Conservation (phyloP, 768 basidiomycete species). For the Rhizopogon vulgaris region DNA sequence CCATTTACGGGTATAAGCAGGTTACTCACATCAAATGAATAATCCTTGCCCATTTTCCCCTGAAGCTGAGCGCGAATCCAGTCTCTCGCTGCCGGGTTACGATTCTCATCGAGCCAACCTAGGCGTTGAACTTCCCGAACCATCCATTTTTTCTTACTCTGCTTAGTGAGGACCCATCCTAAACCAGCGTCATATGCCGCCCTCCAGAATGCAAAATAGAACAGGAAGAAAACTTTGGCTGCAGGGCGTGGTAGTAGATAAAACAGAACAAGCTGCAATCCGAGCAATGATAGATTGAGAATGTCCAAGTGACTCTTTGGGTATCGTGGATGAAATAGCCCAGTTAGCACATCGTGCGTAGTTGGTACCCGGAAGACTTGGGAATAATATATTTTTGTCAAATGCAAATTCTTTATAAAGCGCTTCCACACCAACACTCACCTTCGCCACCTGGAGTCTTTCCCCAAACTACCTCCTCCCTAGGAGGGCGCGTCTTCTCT, state of each 20-base stretch:
- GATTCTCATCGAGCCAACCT: constrained; percentile 84
- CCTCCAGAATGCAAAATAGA: constrained; percentile 93
- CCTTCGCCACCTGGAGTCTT: constrained; percentile 81
- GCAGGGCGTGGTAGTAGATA: constrained; percentile 49
- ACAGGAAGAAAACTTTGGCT: constrained; percentile 66
- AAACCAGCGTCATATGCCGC: constrained; percentile 88
- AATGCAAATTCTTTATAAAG: constrained; percentile 3
- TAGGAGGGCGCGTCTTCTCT: constrained; percentile 5
- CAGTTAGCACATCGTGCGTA: constrained; percentile 84
- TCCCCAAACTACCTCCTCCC: constrained; percentile 76
- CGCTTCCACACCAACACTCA: constrained; percentile 22
- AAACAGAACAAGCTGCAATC: constrained; percentile 73
- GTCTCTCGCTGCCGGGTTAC: constrained; percentile 52
- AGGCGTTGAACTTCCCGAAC: constrained; percentile 69
- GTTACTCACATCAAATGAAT: constrained; percentile 77
- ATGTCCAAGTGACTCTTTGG: constrained; percentile 88
- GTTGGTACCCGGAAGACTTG: constrained; percentile 93
- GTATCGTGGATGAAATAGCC: constrained; percentile 74
- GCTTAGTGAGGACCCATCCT: constrained; percentile 90
- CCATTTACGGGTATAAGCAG: background rate
- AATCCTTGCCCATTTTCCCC: constrained; percentile 93
- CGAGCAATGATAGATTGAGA: constrained; percentile 75
- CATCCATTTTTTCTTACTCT: constrained; percentile 95
- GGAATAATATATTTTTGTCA: background rate
- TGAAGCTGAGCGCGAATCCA: constrained; percentile 87